Conservation (phyloP, 257 asterid genomes). For the Asclepias syriaca region DNA sequence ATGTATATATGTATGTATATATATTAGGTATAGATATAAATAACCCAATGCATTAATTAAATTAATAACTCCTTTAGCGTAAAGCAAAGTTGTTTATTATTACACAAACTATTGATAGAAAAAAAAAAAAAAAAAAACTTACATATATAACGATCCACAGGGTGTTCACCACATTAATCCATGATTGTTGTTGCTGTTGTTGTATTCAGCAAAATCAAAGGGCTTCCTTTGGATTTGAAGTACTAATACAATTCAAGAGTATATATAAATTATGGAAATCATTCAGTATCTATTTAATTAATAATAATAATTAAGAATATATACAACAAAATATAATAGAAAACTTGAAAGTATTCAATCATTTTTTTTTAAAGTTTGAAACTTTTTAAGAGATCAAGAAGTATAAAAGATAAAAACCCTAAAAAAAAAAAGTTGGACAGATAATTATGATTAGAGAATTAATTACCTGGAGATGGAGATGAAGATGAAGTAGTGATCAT, state of each 20-base stretch:
- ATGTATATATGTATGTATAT: too few relatives aligned
- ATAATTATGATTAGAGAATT: background rate
- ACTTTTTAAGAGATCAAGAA: too few relatives aligned
- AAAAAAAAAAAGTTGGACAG: too few relatives aligned
- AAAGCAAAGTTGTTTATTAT: too few relatives aligned
- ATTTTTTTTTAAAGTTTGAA: too few relatives aligned
- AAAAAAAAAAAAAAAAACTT: background rate
- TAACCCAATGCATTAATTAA: too few relatives aligned
- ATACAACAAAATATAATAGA: background rate
- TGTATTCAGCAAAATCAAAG: slow-evolving; percentile 3
- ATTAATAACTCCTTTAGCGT: too few relatives aligned
- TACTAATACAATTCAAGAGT: background rate
- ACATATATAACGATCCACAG: background rate
- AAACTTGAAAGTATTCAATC: too few relatives aligned
- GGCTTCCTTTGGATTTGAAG: slow-evolving; percentile 12
- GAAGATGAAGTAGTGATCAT: slow-evolving; percentile 24
- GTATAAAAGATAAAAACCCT: too few relatives aligned
- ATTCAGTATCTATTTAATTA: background rate
- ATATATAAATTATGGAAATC: background rate
- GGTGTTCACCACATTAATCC: background rate
- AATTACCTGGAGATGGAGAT: slow-evolving; percentile 39
- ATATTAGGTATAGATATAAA: too few relatives aligned
- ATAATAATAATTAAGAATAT: background rate
- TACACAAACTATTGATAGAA: too few relatives aligned
- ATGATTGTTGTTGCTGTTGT: slow-evolving; percentile 5